Percentiles rank a stretch among this genome's conserved stretches.
Conservation (phyloP, 1,139 yeast species). For the Magnusiomyces ingens region DNA sequence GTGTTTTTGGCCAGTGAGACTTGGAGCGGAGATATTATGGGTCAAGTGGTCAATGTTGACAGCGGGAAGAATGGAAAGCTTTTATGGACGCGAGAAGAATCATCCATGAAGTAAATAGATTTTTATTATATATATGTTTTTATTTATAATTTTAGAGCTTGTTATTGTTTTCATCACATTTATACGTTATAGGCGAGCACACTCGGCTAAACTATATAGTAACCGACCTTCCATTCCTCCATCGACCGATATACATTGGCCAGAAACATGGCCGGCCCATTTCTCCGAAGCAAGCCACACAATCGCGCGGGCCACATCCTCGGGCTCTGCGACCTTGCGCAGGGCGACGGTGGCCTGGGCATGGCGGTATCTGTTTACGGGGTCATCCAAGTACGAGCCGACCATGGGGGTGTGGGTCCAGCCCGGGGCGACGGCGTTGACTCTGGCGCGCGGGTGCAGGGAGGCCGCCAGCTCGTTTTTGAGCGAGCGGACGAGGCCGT, state of each 20-base stretch:
- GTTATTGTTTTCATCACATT: not conserved
- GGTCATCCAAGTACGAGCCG: slow-evolving; percentile 5
- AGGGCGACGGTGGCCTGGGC: slow-evolving; percentile 9
- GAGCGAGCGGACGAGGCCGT: slow-evolving; percentile 7
- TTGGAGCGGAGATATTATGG: slow-evolving; percentile 17
- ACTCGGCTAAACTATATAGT: slow-evolving; percentile 1
- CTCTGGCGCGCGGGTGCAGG: slow-evolving; percentile 3
- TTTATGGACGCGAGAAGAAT: slow-evolving; percentile 8
- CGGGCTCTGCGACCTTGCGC: slow-evolving; percentile 6
- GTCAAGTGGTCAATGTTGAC: slow-evolving; percentile 15
- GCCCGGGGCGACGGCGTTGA: slow-evolving; percentile 8
- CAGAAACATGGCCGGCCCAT: slow-evolving; percentile 9
- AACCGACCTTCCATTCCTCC: slow-evolving; percentile 11
- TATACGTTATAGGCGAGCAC: not conserved
- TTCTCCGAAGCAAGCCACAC: slow-evolving; percentile 8
- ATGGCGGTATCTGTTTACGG: not conserved
- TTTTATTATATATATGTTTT: not conserved
- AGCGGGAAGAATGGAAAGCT: slow-evolving; percentile 16
- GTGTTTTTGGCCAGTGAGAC: slow-evolving; percentile 16
- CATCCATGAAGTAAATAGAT: not conserved
- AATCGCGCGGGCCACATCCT: slow-evolving; percentile 5
- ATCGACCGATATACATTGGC: slow-evolving; percentile 8
- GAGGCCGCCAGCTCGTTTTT: slow-evolving; percentile 4
- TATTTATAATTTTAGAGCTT: not conserved
- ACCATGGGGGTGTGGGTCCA: slow-evolving; percentile 8